Conservation (phyloP, 176 grass and related monocot species). For the Alopecurus myosuroides region DNA sequence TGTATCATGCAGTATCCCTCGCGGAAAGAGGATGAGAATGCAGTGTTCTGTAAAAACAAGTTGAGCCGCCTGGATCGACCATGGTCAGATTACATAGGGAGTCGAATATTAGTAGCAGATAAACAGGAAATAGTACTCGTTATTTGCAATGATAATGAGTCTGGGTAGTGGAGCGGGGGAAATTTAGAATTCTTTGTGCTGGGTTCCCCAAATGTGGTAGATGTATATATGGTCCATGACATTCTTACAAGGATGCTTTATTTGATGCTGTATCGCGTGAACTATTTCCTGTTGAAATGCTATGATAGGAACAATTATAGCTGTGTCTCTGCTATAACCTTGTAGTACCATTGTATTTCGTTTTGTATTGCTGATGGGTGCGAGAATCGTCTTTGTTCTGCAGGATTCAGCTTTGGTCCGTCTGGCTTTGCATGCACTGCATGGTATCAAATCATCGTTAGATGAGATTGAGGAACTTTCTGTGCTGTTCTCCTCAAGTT, state of each 20-base stretch:
- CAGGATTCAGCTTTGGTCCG: slow-evolving; percentile 79
- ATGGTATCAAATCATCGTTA: slow-evolving; percentile 73
- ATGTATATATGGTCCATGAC: not conserved
- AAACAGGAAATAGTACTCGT: not conserved
- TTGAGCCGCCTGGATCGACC: not conserved
- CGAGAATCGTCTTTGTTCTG: slow-evolving; percentile 23
- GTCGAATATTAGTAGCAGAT: not conserved
- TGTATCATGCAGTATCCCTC: not conserved
- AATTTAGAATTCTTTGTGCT: not conserved
- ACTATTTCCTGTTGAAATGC: not conserved
- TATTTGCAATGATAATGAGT: not conserved
- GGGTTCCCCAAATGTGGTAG: not conserved
- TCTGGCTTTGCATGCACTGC: slow-evolving; percentile 66
- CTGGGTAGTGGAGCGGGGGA: not conserved
- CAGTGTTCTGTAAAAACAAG: not conserved
- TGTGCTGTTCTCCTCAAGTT: slow-evolving; percentile 50
- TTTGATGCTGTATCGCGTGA: not conserved
- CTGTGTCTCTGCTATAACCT: not conserved
- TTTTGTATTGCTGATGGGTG: not conserved
- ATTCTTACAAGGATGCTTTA: not conserved
- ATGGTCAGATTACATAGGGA: not conserved
- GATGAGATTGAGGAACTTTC: slow-evolving; percentile 77
- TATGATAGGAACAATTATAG: not conserved
- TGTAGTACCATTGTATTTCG: not conserved
- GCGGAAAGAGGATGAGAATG: not conserved